Conservation (phyloP, 768 basidiomycete species). For the Auriculariales sp. region DNA sequence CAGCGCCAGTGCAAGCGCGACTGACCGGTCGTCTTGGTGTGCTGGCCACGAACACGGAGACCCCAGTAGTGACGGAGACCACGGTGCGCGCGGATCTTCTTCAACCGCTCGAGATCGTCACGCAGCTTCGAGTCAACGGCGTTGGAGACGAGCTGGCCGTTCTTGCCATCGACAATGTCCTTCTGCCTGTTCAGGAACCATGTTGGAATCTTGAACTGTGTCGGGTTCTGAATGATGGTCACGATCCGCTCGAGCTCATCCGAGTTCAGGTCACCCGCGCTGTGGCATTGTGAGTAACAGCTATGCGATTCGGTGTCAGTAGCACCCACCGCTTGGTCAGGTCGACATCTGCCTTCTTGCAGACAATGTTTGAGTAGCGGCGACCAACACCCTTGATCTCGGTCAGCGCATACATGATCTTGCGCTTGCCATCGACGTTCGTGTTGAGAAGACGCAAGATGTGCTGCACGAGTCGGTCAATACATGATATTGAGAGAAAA, state of each 20-base stretch:
- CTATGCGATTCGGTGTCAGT: neutral
- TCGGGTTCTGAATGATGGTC: slow-evolving; percentile 98
- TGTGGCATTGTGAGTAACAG: slow-evolving; percentile 17
- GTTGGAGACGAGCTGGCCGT: slow-evolving; percentile 91
- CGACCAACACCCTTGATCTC: slow-evolving; percentile 99
- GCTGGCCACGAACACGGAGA: slow-evolving; percentile 91
- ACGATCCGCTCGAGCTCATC: slow-evolving; percentile 98
- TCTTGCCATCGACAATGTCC: slow-evolving; percentile 94
- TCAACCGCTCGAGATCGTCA: slow-evolving; percentile 94
- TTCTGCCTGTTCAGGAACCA: slow-evolving; percentile 99
- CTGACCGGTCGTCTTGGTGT: slow-evolving; percentile 96
- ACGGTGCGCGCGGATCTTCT: slow-evolving; percentile 97
- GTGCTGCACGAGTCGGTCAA: slow-evolving; percentile 41
- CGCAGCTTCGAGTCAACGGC: slow-evolving; percentile 94
- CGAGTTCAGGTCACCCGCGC: slow-evolving; percentile 98
- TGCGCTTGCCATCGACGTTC: slow-evolving; percentile 98
- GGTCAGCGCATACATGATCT: slow-evolving; percentile 98
- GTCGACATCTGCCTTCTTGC: slow-evolving; percentile 99
- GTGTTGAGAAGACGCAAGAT: slow-evolving; percentile 98
- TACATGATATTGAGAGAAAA: neutral
- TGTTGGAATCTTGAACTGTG: slow-evolving; percentile 97
- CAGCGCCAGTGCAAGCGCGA: slow-evolving; percentile 2
- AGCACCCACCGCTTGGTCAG: slow-evolving; percentile 84
- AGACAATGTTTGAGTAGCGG: slow-evolving; percentile 95
- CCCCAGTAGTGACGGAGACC: slow-evolving; percentile 90